Evolutionary conservation across 257 asterid genomes (phyloP).

Genomic region (Voacanga thouarsii): DNA sequence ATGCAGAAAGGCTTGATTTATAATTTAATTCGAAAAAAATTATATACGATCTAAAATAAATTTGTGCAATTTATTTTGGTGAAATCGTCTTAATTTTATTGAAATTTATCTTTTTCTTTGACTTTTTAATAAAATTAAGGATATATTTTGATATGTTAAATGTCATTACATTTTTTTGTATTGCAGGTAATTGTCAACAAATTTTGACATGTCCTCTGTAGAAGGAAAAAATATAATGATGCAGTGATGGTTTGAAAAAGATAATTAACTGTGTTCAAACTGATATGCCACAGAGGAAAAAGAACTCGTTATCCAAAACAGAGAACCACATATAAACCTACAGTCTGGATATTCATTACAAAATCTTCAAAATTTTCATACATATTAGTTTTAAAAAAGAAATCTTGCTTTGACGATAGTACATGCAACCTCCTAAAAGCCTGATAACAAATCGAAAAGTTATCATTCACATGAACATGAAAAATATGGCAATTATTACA

Average conservation of each 20-base stretch:
- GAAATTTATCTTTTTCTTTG: too few relatives aligned
- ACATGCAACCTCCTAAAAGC: slow-evolving; percentile 87
- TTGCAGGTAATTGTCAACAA: slow-evolving; percentile 97
- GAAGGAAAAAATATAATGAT: slow-evolving; percentile 15
- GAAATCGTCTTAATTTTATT: too few relatives aligned
- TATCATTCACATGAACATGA: slow-evolving; percentile 13
- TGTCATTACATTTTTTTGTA: too few relatives aligned
- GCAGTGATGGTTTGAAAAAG: slow-evolving; percentile 22
- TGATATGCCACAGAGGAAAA: background rate
- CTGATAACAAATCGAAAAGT: slow-evolving; percentile 18
- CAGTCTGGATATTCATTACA: slow-evolving; percentile 96
- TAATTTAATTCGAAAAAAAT: too few relatives aligned
- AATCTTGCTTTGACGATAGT: slow-evolving; percentile 93
- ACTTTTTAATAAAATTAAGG: too few relatives aligned
- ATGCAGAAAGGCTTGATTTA: too few relatives aligned
- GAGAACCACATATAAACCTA: slow-evolving; percentile 53
- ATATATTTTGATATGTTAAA: too few relatives aligned
- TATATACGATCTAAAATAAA: too few relatives aligned
- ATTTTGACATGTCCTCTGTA: slow-evolving; percentile 98
- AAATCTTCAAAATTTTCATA: slow-evolving; percentile 92
- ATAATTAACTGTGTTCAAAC: slow-evolving; percentile 12
- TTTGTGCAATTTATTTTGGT: too few relatives aligned
- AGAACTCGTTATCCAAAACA: background rate
- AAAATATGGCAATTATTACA: slow-evolving; percentile 13
- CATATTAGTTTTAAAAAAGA: slow-evolving; percentile 91